Percentiles rank a stretch among this genome's conserved stretches.
Conservation (phyloP, 1,284 basidiomycete species). For the Meripilus lineatus region DNA sequence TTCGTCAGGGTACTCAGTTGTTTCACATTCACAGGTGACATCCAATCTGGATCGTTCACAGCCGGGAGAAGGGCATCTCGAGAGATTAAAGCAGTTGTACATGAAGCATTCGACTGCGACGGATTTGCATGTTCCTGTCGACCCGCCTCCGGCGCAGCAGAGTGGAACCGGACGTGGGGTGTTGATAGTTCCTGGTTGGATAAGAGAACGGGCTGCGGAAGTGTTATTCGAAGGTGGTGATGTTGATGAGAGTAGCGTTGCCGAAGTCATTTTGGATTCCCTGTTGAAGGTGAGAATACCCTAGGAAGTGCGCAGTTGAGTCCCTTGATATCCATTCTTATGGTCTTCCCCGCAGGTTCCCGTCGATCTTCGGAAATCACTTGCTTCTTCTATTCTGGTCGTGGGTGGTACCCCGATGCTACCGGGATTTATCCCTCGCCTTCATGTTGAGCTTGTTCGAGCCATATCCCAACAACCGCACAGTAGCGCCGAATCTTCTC, state of each 20-base stretch:
- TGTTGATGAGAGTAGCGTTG: constrained; percentile 76
- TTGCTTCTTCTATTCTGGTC: constrained; percentile 80
- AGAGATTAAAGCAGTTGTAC: constrained; percentile 65
- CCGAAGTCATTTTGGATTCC: constrained; percentile 75
- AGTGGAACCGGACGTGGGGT: constrained; percentile 71
- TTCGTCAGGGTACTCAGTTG: constrained; percentile 56
- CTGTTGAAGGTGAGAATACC: constrained; percentile 60
- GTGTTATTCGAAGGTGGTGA: constrained; percentile 89
- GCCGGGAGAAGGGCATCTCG: constrained; percentile 48
- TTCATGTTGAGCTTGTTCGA: constrained; percentile 70
- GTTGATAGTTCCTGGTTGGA: constrained; percentile 89
- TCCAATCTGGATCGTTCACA: constrained; percentile 18
- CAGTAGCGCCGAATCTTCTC: constrained; percentile 17
- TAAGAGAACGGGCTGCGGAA: constrained; percentile 88
- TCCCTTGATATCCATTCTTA: constrained; percentile 1
- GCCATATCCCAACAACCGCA: constrained; percentile 45
- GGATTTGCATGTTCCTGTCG: constrained; percentile 60
- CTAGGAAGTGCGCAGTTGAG: not conserved
- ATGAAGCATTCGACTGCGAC: constrained; percentile 70
- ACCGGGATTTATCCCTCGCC: constrained; percentile 85
- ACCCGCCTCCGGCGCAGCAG: constrained; percentile 59
- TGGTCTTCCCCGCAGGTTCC: constrained; percentile 55
- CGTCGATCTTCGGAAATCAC: constrained; percentile 78
- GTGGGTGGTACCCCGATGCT: constrained; percentile 89
- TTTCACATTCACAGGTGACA: constrained; percentile 36